Base-by-base conservation (phyloP, 768 basidiomycete genomes). In the Gloeophyllum trabeum region DNA sequence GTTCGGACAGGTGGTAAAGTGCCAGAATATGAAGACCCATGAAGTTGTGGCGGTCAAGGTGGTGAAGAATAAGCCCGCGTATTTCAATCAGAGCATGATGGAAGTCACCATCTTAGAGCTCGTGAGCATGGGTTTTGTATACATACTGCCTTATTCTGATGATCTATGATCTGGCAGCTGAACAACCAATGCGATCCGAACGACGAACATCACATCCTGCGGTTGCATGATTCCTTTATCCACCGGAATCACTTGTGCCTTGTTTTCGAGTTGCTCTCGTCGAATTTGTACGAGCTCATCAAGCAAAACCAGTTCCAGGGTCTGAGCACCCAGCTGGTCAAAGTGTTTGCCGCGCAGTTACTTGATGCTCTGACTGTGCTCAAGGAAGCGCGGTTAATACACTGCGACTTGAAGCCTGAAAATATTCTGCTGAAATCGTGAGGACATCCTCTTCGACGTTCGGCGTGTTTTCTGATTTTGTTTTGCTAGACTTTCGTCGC, bases 21-120 rank as follows among this genome's bases (percentile, higher is more conserved):
- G 96, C 57, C 96, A 98, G 61, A 98, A 99, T 58, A 93, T 97
- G 83, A 91, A 93, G 67, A 96, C 90, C 23, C 92, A 98, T 61
- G 94, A 97, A 58, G 89, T 98, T 42, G 91, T 96, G 35, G 96
- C 96, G 19, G 96, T 99, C 47, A 99, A 98, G 63, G 96, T 99
- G 5, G 91, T 99, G 50, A 99, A 99, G 70, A 99, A 99, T 63
- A 99, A 98, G 63, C 96, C 94, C 4, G 96, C 96, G 0, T 99
- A 99, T 67, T 92, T 96, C 62, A 97, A 98, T 57, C 96, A 99
- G 64, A 90, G 86, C 61, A 97, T 96, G 87, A 99, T 99, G 96
- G 96, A 99, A 62, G 94, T 98, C 21, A 96, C 92, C 1, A 98
- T 99, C 47, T 69, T 99, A 35, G 91, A 98, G 59, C 66, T 98